Base-by-base conservation (phyloP, 176 grass and related monocot species). In the Carex cristatella region DNA sequence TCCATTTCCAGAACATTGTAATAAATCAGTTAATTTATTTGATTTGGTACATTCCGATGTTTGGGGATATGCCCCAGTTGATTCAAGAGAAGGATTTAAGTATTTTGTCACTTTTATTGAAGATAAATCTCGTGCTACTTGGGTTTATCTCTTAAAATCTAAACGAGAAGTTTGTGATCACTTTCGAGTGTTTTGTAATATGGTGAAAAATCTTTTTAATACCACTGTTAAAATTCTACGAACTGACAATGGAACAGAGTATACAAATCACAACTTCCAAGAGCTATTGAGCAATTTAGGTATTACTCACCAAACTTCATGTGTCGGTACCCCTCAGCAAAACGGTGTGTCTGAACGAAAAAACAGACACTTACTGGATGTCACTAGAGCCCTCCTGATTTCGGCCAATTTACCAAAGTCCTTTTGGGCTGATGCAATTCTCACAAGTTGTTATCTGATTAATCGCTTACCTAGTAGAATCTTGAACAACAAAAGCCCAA, bases 51-150 rank as follows among this genome's bases (percentile, higher is more conserved):
- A 44, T 44, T 44, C 42, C 7, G 42, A 44, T 44, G 5, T 44
- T 7, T 44, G 42, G 42, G 42, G 42, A 44, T 44, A 44, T 44
- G 42, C 42, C 42, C 42, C 42, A 44, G 42, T 44, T 44, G 42
- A 44, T 44, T 44, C 42, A 44, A 44, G 42, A 7, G 42, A 44
- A 44, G 42, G 42, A 7, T 70, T 70, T 73, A 69, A 54, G 18
- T 84, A 70, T 44, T 84, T 70, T 69, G 83, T 85, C 19, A 51
- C 48, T 10, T 85, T 85, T 44, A 85, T 85, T 42, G 65, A 72
- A 60, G 68, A 76, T 11, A 53, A 67, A 28, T 75, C 48, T 40
- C 83, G 62, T 63, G 33, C 32, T 27, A 85, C 62, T 27, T 72
- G 65, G 65, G 28, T 84, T 8, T 84, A 84, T 1, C 16, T 84